Conservation (phyloP, 345 rosid genomes). For the Microcos paniculata region DNA sequence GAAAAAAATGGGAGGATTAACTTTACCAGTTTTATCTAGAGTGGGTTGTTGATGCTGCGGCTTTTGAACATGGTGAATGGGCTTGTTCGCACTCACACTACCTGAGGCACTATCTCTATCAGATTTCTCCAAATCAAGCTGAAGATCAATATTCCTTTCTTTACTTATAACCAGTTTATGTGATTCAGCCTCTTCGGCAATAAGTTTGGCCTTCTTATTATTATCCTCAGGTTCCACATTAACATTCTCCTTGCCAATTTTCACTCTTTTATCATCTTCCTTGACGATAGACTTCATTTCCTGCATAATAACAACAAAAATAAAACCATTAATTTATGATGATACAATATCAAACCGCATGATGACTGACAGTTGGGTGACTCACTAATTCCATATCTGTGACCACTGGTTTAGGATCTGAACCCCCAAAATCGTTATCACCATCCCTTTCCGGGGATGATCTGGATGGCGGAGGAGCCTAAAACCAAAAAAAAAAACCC, state of each 20-base stretch:
- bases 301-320: constrained; percentile 31
- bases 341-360: neutral
- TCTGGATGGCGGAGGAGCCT: constrained; percentile 91
- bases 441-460: constrained; percentile 85
- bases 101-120: constrained; percentile 44
- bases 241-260: constrained; percentile 37
- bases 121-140: constrained; percentile 76
- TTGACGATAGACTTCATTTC: constrained; percentile 47
- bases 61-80: constrained; percentile 50
- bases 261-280: constrained; percentile 44
- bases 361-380: constrained; percentile 16
- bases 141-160: constrained; percentile 69
- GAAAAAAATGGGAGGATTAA: neutral
- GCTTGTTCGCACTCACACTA: constrained; percentile 35
- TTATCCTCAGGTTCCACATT: constrained; percentile 40
- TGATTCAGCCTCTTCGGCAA: constrained; percentile 42
- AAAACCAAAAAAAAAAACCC: constrained; percentile 11
- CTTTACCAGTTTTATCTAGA: constrained; percentile 59
- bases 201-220: constrained; percentile 37
- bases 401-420: constrained; percentile 57
- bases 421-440: constrained; percentile 57
- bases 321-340: constrained; percentile 17
- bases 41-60: constrained; percentile 47
- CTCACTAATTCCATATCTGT: constrained; percentile 69
- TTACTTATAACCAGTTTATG: constrained; percentile 38